Base-by-base conservation (phyloP, 805 yeast species). In the Nakazawaea laoshanensis region DNA sequence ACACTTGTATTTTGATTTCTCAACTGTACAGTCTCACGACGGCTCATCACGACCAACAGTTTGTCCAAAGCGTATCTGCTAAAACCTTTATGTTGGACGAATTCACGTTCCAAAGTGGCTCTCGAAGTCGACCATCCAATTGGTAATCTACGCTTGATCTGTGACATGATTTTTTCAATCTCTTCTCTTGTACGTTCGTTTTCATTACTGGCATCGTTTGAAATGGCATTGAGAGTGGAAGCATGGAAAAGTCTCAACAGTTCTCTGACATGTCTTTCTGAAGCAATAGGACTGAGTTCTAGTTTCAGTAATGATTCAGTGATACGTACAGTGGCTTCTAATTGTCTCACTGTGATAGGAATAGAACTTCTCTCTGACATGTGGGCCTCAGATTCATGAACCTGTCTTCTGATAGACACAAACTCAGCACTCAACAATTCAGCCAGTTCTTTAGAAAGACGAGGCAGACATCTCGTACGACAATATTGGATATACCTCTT, bases 291-390 rank as follows among this genome's bases (percentile, higher is more conserved):
- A 10, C 80, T 68, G 36, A 92, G 61, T 36, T 78, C 77, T 38
- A 92, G 55, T 55, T 92, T 92, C 6, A 98, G 98, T 36, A 92
- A 61, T 0, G 95, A 74, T 60, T 92, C 99, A 2, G 96, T 74
- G 35, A 92, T 92, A 63, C 99, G 88, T 30, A 92, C 76, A 46
- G 92, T 85, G 24, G 99, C 98, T 59, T 92, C 99, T 41, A 92
- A 68, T 63, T 92, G 99, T 68, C 99, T 87, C 28, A 92, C 77
- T 0, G 99, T 92, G 50, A 92, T 89, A 19, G 99, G 99, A 49
- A 92, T 92, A 2, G 96, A 81, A 1, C 96, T 87, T 47, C 96
- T 70, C 51, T 82, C 95, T 41, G 86, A 78, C 42, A 87, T 76
- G 42, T 77, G 77, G 12, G 76, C 63, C 61, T 92, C 99, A 46